Conservation (phyloP, 192 early-diverging fungal species). For the Coemansia sp. region DNA sequence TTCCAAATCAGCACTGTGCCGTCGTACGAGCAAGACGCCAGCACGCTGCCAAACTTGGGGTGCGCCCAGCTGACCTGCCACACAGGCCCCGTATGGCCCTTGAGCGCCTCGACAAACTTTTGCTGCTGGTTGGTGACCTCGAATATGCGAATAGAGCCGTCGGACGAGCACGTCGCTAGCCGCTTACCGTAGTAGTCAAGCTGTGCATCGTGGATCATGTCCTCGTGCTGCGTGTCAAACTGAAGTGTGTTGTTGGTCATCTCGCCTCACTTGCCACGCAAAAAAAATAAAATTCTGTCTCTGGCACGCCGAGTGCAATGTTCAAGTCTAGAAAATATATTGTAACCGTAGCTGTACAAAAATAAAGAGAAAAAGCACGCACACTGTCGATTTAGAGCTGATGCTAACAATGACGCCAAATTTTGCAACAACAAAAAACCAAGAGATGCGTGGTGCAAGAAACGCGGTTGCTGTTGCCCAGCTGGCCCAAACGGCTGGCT, state of each 20-base stretch:
- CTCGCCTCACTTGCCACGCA: not conserved
- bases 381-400: not conserved
- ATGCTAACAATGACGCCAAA: not conserved
- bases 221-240: constrained; percentile 57
- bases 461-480: not conserved
- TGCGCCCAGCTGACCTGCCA: constrained; percentile 99
- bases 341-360: not conserved
- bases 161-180: constrained; percentile 97
- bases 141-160: constrained; percentile 90
- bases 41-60: constrained; percentile 93
- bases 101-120: constrained; percentile 46
- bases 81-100: constrained; percentile 94
- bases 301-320: not conserved
- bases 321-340: not conserved
- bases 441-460: not conserved
- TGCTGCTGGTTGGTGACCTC: constrained; percentile 69
- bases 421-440: not conserved
- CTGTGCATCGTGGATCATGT: constrained; percentile 74
- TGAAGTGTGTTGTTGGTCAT: constrained; percentile 19
- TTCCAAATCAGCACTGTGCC: constrained; percentile 95
- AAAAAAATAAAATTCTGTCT: not conserved
- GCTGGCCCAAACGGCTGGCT: not conserved
- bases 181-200: constrained; percentile 83
- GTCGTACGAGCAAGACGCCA: constrained; percentile 97
- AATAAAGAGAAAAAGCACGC: too few relatives aligned